Evolutionary conservation across 108 stramenopile genomes (phyloP), one percentile per base, ranked within the genome.

Genomic region (Discostella stelligeroides): DNA sequence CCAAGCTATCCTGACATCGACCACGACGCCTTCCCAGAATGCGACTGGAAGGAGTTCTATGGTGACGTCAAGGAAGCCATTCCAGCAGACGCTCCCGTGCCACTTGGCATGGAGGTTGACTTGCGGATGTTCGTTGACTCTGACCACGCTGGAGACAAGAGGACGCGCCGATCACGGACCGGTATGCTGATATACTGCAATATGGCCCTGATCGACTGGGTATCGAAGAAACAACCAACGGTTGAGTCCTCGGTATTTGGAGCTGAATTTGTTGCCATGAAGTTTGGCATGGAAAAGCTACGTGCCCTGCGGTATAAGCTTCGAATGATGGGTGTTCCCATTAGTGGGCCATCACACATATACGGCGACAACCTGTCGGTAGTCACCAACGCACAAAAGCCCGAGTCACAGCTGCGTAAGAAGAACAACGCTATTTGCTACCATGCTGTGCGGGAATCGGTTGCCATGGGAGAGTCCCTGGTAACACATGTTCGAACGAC

Each of bases 31-130:
- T 37, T 40, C 20, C 48, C 28, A 5, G 6, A 63, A 15, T 47
- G 43, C 29, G 63, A 73, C 23, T 73, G 72, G 72, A 47, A 45
- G 20, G 24, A 27, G 8, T 73, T 73, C 55, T 66, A 73, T 41
- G 64, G 63, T 18, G 53, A 73, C 15, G 49, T 43, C 2, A 54
- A 48, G 24, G 70, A 72, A 53, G 50, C 38, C 5, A 53, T 66
- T 37, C 65, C 65, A 20, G 11, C 13, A 25, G 38, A 66, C 21
- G 66, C 53, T 15, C 68, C 68, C 0, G 42, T 60, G 27, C 59
- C 59, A 18, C 25, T 7, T 34, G 68, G 68, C 4, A 69, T 60
- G 17, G 23, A 24, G 15, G 41, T 69, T 34, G 68, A 69, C 10
- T 13, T 60, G 13, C 21, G 28, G 21, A 2, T 50, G 23, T 34